Conservation (phyloP, 345 rosid species). For the Aquilaria yunnanensis region DNA sequence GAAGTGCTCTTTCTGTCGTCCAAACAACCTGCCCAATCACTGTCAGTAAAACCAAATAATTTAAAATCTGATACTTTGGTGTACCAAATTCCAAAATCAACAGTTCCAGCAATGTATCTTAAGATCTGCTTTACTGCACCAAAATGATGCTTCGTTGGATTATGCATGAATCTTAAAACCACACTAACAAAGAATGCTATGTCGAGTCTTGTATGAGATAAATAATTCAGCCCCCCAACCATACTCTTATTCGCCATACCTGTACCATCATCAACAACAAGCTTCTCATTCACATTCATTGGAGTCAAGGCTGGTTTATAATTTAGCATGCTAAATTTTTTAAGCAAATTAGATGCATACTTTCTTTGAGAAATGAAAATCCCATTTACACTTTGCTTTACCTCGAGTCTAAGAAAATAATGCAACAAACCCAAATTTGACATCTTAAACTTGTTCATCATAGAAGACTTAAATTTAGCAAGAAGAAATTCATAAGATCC, state of each 20-base stretch:
- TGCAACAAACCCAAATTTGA: slow-evolving; percentile 1
- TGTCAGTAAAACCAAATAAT: background rate
- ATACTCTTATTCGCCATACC: background rate
- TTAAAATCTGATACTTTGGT: background rate
- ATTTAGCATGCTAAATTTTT: slow-evolving; percentile 1
- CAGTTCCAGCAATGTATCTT: background rate
- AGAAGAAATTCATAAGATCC: background rate
- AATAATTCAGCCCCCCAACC: background rate
- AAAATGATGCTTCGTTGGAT: slow-evolving; percentile 3
- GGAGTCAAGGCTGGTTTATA: background rate
- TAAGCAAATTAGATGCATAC: slow-evolving; percentile 1
- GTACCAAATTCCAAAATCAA: slow-evolving; percentile 5
- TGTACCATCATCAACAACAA: background rate
- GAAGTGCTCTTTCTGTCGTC: background rate
- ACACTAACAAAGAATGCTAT: background rate
- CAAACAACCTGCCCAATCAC: slow-evolving; percentile 5
- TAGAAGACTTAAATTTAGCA: background rate
- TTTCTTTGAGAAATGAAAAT: slow-evolving; percentile 12
- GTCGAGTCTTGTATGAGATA: background rate
- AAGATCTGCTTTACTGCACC: background rate
- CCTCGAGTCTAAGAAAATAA: slow-evolving; percentile 10
- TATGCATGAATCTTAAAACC: slow-evolving; percentile 1
- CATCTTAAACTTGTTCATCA: slow-evolving; percentile 9
- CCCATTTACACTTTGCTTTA: background rate
- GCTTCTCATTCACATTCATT: slow-evolving; percentile 5